Evolutionary conservation across 768 basidiomycete species (phyloP), one percentile per base, ranked within the genome.

Genomic region (Tricholoma saponaceum): DNA sequence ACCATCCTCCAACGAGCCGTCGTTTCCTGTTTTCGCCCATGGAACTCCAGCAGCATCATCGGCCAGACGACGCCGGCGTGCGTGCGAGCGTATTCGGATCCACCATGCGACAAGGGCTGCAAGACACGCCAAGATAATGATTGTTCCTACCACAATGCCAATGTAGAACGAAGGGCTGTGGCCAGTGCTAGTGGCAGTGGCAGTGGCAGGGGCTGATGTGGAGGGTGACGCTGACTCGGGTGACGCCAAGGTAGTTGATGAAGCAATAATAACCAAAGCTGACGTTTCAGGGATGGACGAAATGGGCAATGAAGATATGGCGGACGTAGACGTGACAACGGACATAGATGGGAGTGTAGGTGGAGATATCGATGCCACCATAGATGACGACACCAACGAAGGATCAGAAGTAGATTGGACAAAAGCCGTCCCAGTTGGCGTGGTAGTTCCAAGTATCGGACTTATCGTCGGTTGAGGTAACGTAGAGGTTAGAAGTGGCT

Each of bases 61-160:
- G 51, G 69, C 59, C 28, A 71, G 69, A n/a, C 74, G 65, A 39
- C 71, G 70, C 12, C 70, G 72, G 52, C 68, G 70, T 46, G 66
- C 69, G 51, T 72, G 72, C 51, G 69, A 56, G 52, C 76, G 73
- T 7, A 76, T 62, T 35, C 82, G 76, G 56, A 84, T 65, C 58
- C 71, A 74, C 77, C 78, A 83, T 0, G 80, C 77, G 30, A 81
- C 63, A n/a, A 83, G 60, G 37, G 80, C 76, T 14, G 77, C 66
- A 32, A 83, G 43, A 52, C 75, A 72, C 5, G 79, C 78, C 51
- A 82, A 59, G 32, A 76, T 71, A 16, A 75, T 72, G 57, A 86
- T 73, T 0, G 69, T 68, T 30, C 79, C 83, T 3, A 84, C 69
- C n/a, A 74, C 71, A 52, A 85, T 74, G 23, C 73, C 80, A 4